Conservation (phyloP, 306 rosid genomes). For the Delonix regia region DNA sequence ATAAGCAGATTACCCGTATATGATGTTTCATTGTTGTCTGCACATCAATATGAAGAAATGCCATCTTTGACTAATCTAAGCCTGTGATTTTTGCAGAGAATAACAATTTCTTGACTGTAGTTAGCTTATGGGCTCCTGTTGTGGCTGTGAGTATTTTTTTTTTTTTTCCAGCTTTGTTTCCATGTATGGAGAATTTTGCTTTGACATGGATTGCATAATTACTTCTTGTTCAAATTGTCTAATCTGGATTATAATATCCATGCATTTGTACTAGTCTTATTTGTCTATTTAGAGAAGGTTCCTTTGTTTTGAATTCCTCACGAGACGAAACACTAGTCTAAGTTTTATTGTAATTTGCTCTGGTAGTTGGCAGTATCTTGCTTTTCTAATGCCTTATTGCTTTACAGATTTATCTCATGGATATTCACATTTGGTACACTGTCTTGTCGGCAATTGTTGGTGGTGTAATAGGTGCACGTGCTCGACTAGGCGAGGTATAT, state of each 20-base stretch:
- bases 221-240: background rate
- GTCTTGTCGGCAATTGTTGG: conserved; percentile 89
- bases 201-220: background rate
- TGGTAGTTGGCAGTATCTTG: conserved; percentile 12
- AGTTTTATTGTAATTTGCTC: background rate
- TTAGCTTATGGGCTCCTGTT: conserved; percentile 95
- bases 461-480: conserved; percentile 93
- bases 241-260: background rate
- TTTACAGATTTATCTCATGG: conserved; percentile 93
- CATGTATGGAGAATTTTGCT: conserved; percentile 3
- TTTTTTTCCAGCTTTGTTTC: conserved; percentile 27
- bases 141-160: conserved; percentile 80
- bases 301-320: background rate
- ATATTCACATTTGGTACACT: conserved; percentile 92
- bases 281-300: background rate
- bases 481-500: conserved; percentile 95
- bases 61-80: conserved; percentile 34
- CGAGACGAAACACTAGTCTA: background rate
- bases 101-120: conserved; percentile 70
- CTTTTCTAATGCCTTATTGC: conserved; percentile 38
- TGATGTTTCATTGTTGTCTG: background rate
- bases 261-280: background rate
- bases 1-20: background rate
- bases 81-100: conserved; percentile 65
- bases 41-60: conserved; percentile 13